Evolutionary conservation across 2,329 filamentous ascomycete species (phyloP).

Genomic region (Paraphaeosphaeria sporulosa): DNA sequence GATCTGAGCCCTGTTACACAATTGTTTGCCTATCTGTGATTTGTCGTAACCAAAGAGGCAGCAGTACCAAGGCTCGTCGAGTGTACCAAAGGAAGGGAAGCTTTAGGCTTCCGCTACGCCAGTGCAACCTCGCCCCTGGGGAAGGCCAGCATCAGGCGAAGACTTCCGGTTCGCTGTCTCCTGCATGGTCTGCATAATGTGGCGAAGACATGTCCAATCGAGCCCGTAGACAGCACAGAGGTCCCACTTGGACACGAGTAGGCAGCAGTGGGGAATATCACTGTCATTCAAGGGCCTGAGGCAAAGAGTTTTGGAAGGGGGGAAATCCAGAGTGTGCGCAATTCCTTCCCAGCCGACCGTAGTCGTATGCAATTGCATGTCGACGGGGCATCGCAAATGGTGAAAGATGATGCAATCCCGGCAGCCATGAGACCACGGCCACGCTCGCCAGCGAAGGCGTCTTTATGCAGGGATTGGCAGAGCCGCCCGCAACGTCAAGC

Average conservation of each 20-base stretch:
- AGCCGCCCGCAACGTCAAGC: slow-evolving; percentile 14
- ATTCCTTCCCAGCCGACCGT: background rate
- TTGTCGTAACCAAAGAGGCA: background rate
- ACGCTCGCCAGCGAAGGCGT: slow-evolving; percentile 10
- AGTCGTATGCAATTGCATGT: background rate
- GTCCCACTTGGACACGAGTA: slow-evolving; percentile 8
- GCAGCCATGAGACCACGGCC: slow-evolving; percentile 19
- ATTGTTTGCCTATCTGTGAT: background rate
- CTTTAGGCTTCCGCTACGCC: slow-evolving; percentile 5
- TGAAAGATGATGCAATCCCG: slow-evolving; percentile 21
- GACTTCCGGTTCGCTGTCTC: slow-evolving; percentile 1
- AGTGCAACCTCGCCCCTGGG: no score
- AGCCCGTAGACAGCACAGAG: background rate
- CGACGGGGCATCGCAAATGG: no score
- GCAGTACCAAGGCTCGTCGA: background rate
- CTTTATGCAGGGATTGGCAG: slow-evolving; percentile 8
- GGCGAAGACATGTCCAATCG: slow-evolving; percentile 24
- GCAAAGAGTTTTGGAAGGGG: background rate
- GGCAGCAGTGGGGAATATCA: slow-evolving; percentile 16
- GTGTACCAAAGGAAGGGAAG: background rate
- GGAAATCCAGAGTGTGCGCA: background rate
- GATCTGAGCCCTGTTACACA: background rate
- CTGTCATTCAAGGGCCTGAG: background rate
- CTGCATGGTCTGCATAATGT: slow-evolving; percentile 10
- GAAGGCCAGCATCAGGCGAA: slow-evolving; percentile 5